Base-by-base conservation (phyloP, 1,139 yeast species). In the Blastobotrys persicus region DNA sequence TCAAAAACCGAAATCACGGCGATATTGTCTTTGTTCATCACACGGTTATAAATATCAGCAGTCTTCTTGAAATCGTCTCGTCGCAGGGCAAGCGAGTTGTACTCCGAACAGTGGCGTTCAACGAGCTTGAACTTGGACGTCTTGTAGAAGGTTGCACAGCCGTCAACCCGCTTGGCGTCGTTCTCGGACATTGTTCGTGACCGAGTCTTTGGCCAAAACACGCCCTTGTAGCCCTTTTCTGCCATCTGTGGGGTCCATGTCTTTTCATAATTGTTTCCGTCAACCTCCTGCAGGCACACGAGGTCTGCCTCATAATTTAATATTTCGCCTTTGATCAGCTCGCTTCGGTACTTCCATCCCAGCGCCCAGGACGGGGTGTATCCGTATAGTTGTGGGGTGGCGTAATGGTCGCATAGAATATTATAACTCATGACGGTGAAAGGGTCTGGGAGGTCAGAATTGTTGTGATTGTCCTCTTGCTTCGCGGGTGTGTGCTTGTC, bases 291-390 rank as follows among this genome's bases (percentile, higher is more conserved):
- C 72, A 92, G 74, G 72, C 98, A 91, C 31, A 92, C 71, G 41
- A 94, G 74, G 66, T 92, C 98, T 26, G 91, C 76, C 51, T 79
- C 77, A 59, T 75, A 78, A 14, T 75, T 73, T 46, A 82, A 64
- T 14, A 92, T 77, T 66, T 92, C 96, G 57, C 84, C 81, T 54
- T 83, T 79, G 56, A 92, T 76, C 45, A 79, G 74, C 51, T 84
- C 82, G 63, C 85, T 80, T 69, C 99, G 83, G 69, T 85, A 89
- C n/a, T 85, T 86, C 98, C 98, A 91, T 48, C 83, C 80, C 55
- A 92, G 77, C 4, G 98, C 98, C 98, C 98, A 92, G 1, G 95
- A 82, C 28, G 98, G 98, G 1, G 98, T 89, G 65, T 88, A 92
- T 61, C 87, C 91, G 67, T 88, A 94, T 85, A 91, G 78, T 66